Conservation (phyloP, 495 filamentous ascomycete species). For the Melanomma pulvis-pyrius region DNA sequence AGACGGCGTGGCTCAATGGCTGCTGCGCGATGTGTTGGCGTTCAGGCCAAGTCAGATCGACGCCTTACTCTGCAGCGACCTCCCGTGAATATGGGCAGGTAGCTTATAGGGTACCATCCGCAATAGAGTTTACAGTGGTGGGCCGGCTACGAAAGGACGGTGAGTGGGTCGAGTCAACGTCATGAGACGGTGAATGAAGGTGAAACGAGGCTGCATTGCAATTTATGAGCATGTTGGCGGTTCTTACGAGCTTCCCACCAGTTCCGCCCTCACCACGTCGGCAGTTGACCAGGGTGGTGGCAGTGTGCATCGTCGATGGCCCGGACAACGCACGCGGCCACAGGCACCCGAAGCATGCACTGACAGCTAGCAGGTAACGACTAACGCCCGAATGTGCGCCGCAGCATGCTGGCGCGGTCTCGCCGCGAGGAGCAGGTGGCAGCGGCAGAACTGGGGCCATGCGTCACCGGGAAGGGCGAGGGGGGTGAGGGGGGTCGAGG, state of each 20-base stretch:
- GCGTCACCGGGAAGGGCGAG: background rate
- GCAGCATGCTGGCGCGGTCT: constrained; percentile 17
- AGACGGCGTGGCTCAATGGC: constrained; percentile 34
- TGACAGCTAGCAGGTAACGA: constrained; percentile 30
- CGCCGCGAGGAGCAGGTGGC: constrained; percentile 8
- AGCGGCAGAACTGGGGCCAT: too few relatives aligned
- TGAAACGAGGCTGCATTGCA: constrained; percentile 23
- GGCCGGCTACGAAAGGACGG: background rate
- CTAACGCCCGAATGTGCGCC: constrained; percentile 7
- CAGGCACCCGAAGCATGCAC: constrained; percentile 33
- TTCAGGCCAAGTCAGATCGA: constrained; percentile 25
- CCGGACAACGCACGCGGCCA: constrained; percentile 26
- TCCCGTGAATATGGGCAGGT: constrained; percentile 30
- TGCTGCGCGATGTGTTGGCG: constrained; percentile 41
- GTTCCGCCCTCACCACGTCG: constrained; percentile 26
- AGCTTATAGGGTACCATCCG: constrained; percentile 38
- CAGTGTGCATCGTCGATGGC: background rate
- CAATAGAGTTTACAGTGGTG: constrained; percentile 3
- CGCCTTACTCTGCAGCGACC: constrained; percentile 12
- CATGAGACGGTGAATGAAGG: constrained; percentile 17
- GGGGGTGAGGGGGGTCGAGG: background rate
- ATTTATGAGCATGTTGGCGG: background rate
- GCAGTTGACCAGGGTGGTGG: constrained; percentile 14
- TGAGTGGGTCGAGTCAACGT: constrained; percentile 34
- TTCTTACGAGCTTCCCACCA: background rate